These are phyloP conservation scores for Trichoderma erinaceum DNA, from an alignment of 495 filamentous ascomycete genomes.

Conservation along the genomic window DNA sequence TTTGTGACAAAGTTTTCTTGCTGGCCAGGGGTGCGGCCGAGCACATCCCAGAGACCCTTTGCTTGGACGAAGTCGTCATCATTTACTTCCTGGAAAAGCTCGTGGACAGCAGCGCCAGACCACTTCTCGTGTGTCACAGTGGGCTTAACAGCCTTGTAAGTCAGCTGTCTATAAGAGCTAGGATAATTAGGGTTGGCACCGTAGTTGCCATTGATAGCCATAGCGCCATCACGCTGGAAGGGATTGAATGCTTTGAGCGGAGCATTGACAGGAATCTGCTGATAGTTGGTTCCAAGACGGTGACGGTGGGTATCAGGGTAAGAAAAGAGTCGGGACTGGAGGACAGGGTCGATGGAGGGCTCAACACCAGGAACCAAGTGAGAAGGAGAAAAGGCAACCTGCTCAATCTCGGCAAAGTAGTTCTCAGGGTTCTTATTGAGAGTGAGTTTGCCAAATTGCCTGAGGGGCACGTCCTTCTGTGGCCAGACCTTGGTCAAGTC, in stretches of 20 bases:
- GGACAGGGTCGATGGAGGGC: slow-evolving; percentile 51
- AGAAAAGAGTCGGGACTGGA: slow-evolving; percentile 64
- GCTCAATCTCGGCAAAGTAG: slow-evolving; percentile 76
- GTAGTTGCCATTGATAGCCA: slow-evolving; percentile 36
- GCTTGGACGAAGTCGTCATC: slow-evolving; percentile 40
- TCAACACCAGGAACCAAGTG: slow-evolving; percentile 68
- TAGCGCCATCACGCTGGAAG: slow-evolving; percentile 37
- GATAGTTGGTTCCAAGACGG: slow-evolving; percentile 61
- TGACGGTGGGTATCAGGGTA: slow-evolving; percentile 64
- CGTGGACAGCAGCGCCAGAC: slow-evolving; percentile 19
- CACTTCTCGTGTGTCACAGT: slow-evolving; percentile 25
- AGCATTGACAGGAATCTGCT: slow-evolving; percentile 45
- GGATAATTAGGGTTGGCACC: slow-evolving; percentile 41
- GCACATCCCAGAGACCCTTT: slow-evolving; percentile 31
- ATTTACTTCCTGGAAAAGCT: slow-evolving; percentile 35
- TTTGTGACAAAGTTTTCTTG: slow-evolving; percentile 36
- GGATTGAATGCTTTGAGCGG: slow-evolving; percentile 33
- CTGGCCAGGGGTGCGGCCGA: slow-evolving; percentile 29
- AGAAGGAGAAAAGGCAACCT: slow-evolving; percentile 72
- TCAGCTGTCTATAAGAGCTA: slow-evolving; percentile 23
- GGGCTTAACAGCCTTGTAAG: slow-evolving; percentile 18
- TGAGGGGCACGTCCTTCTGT: slow-evolving; percentile 61
- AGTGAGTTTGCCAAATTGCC: slow-evolving; percentile 59
- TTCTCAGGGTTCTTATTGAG: slow-evolving; percentile 64
- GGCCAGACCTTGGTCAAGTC: slow-evolving; percentile 82